phyloP scores from a whole-genome alignment of 345 rosid genomes.

The Ailanthus altissimus region DNA sequence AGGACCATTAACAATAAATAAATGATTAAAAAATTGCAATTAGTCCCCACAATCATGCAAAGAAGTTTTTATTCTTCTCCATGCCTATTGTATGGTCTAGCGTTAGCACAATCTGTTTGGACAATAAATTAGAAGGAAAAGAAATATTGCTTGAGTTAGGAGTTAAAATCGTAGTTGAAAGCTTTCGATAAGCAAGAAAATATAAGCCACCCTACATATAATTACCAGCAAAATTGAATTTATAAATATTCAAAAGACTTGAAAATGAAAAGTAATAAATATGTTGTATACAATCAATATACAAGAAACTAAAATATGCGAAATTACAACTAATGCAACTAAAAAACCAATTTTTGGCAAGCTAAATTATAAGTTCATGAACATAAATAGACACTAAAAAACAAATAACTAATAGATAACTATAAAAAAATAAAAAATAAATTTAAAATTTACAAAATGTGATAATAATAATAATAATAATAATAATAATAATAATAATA shows the following conservation, averaged over 20 bases:
- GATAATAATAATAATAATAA: no score
- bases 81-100: slow-evolving; percentile 67
- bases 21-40: neutral
- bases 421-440: no score
- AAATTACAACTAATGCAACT: no score
- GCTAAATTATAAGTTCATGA: neutral
- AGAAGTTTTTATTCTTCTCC: neutral
- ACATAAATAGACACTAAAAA: neutral
- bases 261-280: neutral
- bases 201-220: slow-evolving; percentile 44
- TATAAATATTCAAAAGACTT: neutral
- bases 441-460: neutral
- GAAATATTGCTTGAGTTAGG: slow-evolving; percentile 52
- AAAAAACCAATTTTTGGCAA: neutral
- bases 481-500: no score
- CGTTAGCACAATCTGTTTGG: slow-evolving; percentile 38
- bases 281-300: neutral
- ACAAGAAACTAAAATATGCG: neutral
- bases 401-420: neutral
- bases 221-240: neutral
- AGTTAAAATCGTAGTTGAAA: slow-evolving; percentile 58
- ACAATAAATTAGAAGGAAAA: slow-evolving; percentile 68
- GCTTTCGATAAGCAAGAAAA: slow-evolving; percentile 42
- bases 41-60: neutral
- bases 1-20: neutral